These are phyloP conservation scores for Takashimella koratensis DNA, from an alignment of 1,284 basidiomycete genomes.

Conservation along the genomic window DNA sequence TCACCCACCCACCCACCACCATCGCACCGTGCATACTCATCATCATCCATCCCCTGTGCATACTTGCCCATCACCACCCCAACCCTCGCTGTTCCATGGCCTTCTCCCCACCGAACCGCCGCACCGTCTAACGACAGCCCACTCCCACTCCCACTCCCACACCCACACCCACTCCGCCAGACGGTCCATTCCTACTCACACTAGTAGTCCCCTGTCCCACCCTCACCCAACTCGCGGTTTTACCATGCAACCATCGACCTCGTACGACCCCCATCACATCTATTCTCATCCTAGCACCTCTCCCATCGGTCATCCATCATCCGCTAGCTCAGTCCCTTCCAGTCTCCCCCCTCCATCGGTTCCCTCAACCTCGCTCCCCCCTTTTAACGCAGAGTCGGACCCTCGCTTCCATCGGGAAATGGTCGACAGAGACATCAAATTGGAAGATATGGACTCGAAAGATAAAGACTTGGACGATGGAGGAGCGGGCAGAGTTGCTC, in stretches of 20 bases:
- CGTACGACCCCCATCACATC: neutral
- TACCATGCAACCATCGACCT: neutral
- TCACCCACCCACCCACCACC: too few species aligned
- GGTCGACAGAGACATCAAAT: neutral
- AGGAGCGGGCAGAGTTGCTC: slow-evolving; percentile 18
- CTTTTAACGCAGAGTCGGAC: neutral
- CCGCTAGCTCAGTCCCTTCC: neutral
- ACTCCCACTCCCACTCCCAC: too few species aligned
- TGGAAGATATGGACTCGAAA: neutral
- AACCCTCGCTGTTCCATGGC: too few species aligned
- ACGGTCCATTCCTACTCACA: too few species aligned
- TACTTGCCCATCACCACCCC: too few species aligned
- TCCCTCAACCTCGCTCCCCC: neutral
- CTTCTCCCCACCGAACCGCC: too few species aligned
- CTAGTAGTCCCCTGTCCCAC: too few species aligned
- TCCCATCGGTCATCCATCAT: neutral
- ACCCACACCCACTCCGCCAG: too few species aligned
- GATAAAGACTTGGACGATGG: neutral
- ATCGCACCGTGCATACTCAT: too few species aligned
- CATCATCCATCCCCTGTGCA: too few species aligned
- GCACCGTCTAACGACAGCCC: too few species aligned
- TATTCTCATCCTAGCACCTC: neutral
- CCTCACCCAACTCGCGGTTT: too few species aligned
- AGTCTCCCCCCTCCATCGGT: neutral
- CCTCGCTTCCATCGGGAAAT: neutral